Evolutionary conservation across 331 rosid species (phyloP), one percentile per base, ranked within the genome.

Genomic region (Pyrus hybrid): DNA sequence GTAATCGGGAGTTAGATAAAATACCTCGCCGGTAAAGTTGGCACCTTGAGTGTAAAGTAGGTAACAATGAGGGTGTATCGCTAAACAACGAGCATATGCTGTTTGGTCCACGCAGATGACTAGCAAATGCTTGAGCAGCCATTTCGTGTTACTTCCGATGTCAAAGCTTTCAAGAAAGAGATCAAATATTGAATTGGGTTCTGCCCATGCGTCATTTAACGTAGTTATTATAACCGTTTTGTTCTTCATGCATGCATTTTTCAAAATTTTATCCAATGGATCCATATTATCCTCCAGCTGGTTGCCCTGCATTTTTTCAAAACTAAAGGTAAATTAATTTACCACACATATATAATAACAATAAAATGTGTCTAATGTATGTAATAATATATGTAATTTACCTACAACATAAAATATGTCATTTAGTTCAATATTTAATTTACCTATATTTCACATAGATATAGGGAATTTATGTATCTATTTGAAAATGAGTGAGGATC

Each of bases 141-240:
- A 72, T 47, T 78, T 0, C 7, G 96, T 94, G 30, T 84, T 57
- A 61, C 87, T 90, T 8, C 98, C 97, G 13, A 82, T 32, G 1
- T 67, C 73, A 78, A 94, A 94, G 74, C 98, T 91, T 80, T 86
- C 85, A 1, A 90, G 86, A 74, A 94, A 94, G 21, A 91, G 75
- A 51, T 94, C 98, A 47, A 91, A 86, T 75, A 94, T 82, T 4
- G 97, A 91, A 25, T 85, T 81, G 25, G 93, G 90, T 61, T 88
- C 88, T 8, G 94, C 94, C 98, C 98, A 94, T 23, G 98, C 98
- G 7, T 88, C 93, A 57, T 94, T 94, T 28, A 94, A 23, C 5
- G 91, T 94, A 25, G 98, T 91, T n/a, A 94, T 23, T 41, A 94
- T 84, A 49, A 94, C 88, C 11, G 97, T 94, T 65, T 85, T 80